Evolutionary conservation across 805 yeast species (phyloP).

Genomic region (Metschnikowia cerradonensis): DNA sequence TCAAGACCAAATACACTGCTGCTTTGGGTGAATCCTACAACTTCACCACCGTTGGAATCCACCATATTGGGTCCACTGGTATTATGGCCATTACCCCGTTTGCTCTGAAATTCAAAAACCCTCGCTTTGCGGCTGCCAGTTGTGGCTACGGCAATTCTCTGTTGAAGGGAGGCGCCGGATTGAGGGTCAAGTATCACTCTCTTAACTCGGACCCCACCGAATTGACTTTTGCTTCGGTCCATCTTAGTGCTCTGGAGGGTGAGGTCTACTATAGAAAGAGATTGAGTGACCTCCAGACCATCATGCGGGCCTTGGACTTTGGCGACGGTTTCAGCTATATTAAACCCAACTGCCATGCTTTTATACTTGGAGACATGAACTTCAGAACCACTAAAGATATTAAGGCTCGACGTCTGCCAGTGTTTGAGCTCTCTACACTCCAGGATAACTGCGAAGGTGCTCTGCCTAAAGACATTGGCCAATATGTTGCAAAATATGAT

Average conservation of each 20-base stretch:
- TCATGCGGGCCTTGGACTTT: conserved; percentile 55
- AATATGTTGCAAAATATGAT: conserved; percentile 37
- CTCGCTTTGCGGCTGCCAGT: conserved; percentile 33
- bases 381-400: conserved; percentile 50
- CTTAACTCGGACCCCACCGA: conserved; percentile 20
- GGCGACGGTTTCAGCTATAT: conserved; percentile 52
- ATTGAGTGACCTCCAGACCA: conserved; percentile 45
- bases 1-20: conserved; percentile 30
- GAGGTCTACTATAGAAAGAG: conserved; percentile 42
- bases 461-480: conserved; percentile 11
- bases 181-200: conserved; percentile 42
- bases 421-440: conserved; percentile 22
- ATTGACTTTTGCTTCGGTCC: conserved; percentile 65
- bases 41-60: conserved; percentile 41
- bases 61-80: conserved; percentile 58
- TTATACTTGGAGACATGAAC: conserved; percentile 83
- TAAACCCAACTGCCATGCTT: conserved; percentile 54
- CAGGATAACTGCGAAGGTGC: conserved; percentile 20
- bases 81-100: conserved; percentile 47
- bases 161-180: conserved; percentile 71
- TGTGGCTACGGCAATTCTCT: conserved; percentile 61
- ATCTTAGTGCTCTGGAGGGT: conserved; percentile 80
- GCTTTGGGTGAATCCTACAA: conserved; percentile 16
- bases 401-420: conserved; percentile 8
- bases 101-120: conserved; percentile 26